Evolutionary conservation across 2,329 filamentous ascomycete species (phyloP).

Genomic region (Gnomoniopsis smithogilvyi): DNA sequence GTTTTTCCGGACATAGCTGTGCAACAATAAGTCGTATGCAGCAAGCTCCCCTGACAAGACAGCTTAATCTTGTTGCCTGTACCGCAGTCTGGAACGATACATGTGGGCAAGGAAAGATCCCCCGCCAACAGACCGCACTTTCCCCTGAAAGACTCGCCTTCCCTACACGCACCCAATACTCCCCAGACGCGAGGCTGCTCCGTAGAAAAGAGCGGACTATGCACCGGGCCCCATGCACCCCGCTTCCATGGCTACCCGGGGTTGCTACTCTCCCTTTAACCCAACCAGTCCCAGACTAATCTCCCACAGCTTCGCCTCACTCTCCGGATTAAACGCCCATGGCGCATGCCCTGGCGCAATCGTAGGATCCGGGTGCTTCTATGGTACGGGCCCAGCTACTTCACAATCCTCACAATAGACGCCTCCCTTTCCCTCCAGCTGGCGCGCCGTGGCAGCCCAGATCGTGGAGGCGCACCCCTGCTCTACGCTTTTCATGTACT

Average conservation of each 20-base stretch:
- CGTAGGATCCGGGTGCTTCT: background rate
- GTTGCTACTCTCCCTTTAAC: background rate
- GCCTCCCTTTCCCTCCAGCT: constrained; percentile 38
- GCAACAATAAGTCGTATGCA: too few relatives aligned
- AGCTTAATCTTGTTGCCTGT: background rate
- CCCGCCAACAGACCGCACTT: background rate
- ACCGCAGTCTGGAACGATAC: background rate
- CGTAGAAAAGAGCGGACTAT: too few relatives aligned
- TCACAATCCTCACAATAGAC: constrained; percentile 38
- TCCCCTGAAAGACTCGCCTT: background rate
- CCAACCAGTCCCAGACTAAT: constrained; percentile 28
- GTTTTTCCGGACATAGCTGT: too few relatives aligned
- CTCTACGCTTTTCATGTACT: constrained; percentile 28
- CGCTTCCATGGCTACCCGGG: too few relatives aligned
- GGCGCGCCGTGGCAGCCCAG: constrained; percentile 34
- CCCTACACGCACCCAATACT: too few relatives aligned
- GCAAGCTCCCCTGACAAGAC: background rate
- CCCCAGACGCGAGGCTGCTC: too few relatives aligned
- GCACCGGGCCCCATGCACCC: too few relatives aligned
- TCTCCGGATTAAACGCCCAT: constrained; percentile 32
- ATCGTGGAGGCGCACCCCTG: constrained; percentile 43
- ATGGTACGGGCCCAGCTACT: constrained; percentile 25
- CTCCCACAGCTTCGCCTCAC: constrained; percentile 36
- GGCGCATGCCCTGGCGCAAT: constrained; percentile 17
- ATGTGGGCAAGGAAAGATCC: background rate